Evolutionary conservation across 176 grass and related monocot genomes (phyloP).

Genomic region (Lolium perenne): DNA sequence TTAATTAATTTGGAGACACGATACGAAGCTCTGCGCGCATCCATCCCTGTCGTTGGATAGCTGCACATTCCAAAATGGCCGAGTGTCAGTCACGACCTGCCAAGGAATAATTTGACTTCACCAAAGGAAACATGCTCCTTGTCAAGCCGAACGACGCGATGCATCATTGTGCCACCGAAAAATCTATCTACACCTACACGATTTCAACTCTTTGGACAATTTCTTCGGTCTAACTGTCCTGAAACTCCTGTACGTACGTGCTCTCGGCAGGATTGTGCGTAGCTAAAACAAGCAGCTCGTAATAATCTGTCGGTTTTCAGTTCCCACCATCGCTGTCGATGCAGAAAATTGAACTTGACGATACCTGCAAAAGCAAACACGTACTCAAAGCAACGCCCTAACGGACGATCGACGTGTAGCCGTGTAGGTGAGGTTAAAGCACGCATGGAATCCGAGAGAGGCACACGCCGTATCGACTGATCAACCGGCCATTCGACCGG

Average conservation of each 20-base stretch:
- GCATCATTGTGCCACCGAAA: no score
- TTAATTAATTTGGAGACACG: not conserved
- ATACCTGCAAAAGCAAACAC: conserved; percentile 29
- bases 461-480: not conserved
- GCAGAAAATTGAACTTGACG: not conserved
- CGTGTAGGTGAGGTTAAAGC: conserved; percentile 42
- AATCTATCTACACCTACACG: no score
- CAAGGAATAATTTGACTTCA: not conserved
- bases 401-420: conserved; percentile 2
- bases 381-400: conserved; percentile 49
- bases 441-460: conserved; percentile 42
- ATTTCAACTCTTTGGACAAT: no score
- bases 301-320: no score
- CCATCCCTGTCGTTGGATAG: not conserved
- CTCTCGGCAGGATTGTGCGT: no score
- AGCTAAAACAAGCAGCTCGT: no score
- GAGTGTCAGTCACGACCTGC: not conserved
- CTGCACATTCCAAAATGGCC: not conserved
- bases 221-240: no score
- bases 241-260: no score
- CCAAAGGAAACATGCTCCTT: no score
- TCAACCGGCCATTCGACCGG: no score
- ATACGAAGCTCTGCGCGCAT: not conserved
- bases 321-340: not conserved
- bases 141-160: no score